Conservation (phyloP, 306 rosid species). For the Gleditsia sinensis region DNA sequence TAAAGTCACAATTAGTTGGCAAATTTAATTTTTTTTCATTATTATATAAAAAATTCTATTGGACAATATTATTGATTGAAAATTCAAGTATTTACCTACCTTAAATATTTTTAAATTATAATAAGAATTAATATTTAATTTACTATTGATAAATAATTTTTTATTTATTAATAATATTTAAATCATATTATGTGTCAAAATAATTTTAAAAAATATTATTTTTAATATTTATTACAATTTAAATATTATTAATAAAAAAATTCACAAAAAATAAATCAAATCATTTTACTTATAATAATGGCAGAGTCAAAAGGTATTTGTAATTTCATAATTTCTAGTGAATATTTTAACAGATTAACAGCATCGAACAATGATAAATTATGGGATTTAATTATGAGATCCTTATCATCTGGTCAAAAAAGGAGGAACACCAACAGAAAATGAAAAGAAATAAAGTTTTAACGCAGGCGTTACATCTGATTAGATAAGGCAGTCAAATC, state of each 20-base stretch:
- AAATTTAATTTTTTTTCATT: neutral
- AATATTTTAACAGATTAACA: neutral
- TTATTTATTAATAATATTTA: too few species aligned
- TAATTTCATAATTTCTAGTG: neutral
- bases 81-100: neutral
- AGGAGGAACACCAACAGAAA: neutral
- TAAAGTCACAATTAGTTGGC: conserved; percentile 21
- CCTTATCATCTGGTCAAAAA: neutral
- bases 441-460: neutral
- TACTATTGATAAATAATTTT: too few species aligned
- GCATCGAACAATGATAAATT: neutral
- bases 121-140: too few species aligned
- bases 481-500: neutral
- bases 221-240: too few species aligned
- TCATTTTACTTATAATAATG: too few species aligned
- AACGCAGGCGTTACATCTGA: neutral
- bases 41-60: neutral
- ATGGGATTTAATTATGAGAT: neutral
- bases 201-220: too few species aligned
- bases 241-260: too few species aligned
- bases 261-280: too few species aligned
- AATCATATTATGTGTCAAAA: too few species aligned
- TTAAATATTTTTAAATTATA: too few species aligned
- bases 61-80: neutral
- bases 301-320: neutral